Percentiles rank a stretch among this genome's conserved stretches.
Evolutionary conservation across 352 stramenopile genomes (phyloP).

Genomic region (Phytophthora cajani): DNA sequence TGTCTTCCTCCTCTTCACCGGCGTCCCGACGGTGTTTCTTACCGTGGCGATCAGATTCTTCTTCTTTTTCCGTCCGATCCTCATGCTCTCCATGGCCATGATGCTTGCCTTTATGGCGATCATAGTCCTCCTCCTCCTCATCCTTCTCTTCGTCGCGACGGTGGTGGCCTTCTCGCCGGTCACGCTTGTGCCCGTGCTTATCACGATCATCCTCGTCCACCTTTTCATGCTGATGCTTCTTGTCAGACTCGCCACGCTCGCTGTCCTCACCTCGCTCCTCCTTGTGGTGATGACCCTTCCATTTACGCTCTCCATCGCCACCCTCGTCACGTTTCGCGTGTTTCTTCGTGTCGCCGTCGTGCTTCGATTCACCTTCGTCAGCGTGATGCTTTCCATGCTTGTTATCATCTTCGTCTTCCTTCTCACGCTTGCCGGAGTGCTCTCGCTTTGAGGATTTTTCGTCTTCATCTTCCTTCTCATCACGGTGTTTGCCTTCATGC

Average conservation of each 20-base stretch:
- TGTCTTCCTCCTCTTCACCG: conserved; percentile 19
- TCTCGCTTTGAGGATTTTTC: conserved; percentile 5
- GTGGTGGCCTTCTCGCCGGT: conserved; percentile 6
- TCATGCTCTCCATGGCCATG: conserved; percentile 7
- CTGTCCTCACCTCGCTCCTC: conserved; percentile 13
- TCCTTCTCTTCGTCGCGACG: conserved; percentile 12
- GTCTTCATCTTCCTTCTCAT: conserved; percentile 18
- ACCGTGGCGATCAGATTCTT: conserved; percentile 2
- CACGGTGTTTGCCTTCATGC: conserved; percentile 1
- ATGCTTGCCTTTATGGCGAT: conserved; percentile 8
- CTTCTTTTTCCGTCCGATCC: conserved; percentile 2
- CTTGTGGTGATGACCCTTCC: neutral
- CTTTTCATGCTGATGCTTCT: conserved; percentile 15
- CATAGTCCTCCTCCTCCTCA: conserved; percentile 1
- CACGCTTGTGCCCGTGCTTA: conserved; percentile 9
- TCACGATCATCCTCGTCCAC: conserved; percentile 1
- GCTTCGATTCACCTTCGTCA: conserved; percentile 10
- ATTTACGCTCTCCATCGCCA: neutral
- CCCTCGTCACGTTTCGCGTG: conserved; percentile 7
- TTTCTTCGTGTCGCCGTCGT: conserved; percentile 12
- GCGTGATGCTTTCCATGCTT: conserved; percentile 9
- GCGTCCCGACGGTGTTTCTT: conserved; percentile 8
- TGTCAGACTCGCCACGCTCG: neutral
- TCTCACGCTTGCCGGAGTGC: neutral
- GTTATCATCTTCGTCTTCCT: conserved; percentile 11